Evolutionary conservation across 2,329 filamentous ascomycete species (phyloP).

Genomic region (Aspergillus tamarii): DNA sequence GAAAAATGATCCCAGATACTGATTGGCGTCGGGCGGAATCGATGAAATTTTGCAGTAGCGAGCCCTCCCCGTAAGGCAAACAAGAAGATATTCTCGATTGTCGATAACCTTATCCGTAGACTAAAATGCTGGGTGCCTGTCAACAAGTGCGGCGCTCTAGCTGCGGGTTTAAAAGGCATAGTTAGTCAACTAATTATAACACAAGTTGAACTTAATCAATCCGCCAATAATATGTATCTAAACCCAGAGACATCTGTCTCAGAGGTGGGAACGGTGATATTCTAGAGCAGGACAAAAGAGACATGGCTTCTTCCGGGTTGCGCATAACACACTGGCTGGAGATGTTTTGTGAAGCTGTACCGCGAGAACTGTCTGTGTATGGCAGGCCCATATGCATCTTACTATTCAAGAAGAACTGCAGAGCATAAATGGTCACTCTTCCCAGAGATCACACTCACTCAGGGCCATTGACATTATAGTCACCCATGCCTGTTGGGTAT

Average conservation of each 20-base stretch:
- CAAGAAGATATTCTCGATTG: background rate
- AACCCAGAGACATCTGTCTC: background rate
- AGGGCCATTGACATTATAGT: background rate
- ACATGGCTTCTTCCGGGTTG: slow-evolving; percentile 6
- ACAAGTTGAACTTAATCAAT: background rate
- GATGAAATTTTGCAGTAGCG: background rate
- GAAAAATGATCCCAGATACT: background rate
- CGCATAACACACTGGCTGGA: background rate
- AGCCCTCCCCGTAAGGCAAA: background rate
- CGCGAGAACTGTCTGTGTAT: background rate
- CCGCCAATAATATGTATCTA: background rate
- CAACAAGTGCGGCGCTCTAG: background rate
- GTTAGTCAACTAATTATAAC: background rate
- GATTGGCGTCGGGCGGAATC: background rate
- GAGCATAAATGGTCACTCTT: background rate
- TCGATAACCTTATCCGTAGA: background rate
- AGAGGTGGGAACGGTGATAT: background rate
- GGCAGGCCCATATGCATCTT: slow-evolving; percentile 8
- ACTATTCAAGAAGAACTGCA: background rate
- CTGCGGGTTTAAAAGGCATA: background rate
- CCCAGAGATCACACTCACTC: background rate
- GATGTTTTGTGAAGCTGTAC: slow-evolving; percentile 1
- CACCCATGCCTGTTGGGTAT: background rate
- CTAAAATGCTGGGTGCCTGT: background rate
- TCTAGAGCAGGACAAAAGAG: background rate